Evolutionary conservation across 352 stramenopile genomes (phyloP).

Genomic region (Phytopythium mirpurense): DNA sequence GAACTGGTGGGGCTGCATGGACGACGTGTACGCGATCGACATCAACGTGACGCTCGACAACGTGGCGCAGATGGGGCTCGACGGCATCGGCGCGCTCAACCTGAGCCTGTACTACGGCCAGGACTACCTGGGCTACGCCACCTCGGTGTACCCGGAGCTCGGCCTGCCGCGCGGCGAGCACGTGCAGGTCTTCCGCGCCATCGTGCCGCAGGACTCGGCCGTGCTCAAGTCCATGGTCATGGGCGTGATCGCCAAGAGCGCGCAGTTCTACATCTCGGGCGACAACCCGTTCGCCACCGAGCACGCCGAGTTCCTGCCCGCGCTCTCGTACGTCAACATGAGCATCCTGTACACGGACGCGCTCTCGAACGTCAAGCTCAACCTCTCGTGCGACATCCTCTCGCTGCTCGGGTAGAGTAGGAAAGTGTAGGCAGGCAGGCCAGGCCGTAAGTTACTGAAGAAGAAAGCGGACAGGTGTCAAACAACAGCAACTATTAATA

Average conservation of each 20-base stretch:
- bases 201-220: constrained; percentile 26
- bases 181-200: constrained; percentile 44
- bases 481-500: no score
- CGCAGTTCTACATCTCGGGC: constrained; percentile 53
- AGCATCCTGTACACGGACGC: constrained; percentile 58
- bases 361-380: constrained; percentile 29
- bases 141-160: constrained; percentile 34
- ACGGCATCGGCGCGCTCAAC: constrained; percentile 61
- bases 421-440: no score
- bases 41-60: constrained; percentile 65
- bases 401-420: constrained; percentile 24
- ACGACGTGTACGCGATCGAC: constrained; percentile 38
- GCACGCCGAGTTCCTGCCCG: constrained; percentile 30
- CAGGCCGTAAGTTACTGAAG: no score
- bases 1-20: constrained; percentile 32
- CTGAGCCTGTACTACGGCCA: constrained; percentile 61
- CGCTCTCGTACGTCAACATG: constrained; percentile 46
- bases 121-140: constrained; percentile 55
- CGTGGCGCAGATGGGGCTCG: constrained; percentile 35
- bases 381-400: constrained; percentile 30
- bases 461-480: no score
- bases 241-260: constrained; percentile 24
- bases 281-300: constrained; percentile 42
- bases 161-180: constrained; percentile 45
- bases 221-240: constrained; percentile 34